Base-by-base conservation (phyloP, 371 early-diverging fungal species). In the Mucor ambiguus region DNA sequence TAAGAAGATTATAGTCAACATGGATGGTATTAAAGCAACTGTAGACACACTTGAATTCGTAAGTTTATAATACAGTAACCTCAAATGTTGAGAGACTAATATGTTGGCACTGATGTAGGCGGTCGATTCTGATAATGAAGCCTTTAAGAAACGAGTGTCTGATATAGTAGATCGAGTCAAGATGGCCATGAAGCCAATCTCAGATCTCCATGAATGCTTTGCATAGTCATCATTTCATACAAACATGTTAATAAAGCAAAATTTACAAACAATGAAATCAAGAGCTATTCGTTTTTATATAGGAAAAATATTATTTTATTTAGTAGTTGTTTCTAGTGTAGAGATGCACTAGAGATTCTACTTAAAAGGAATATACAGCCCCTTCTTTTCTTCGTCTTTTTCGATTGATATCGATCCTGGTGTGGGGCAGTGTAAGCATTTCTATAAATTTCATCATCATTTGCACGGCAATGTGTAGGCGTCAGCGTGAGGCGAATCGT, bases 11-110 rank as follows among this genome's bases (percentile, higher is more conserved):
- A 68, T 66, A 18, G 69, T 87, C 9, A 68, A 68, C 3, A 65
- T 85, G 66, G 87, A 87, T 59, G 85, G 82, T 0, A 64, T 69
- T 26, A 61, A 48, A 22, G 87, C 85, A 3, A 71, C 62, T 14
- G 76, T 87, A 10, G 81, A 85, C 58, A 79, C 82, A 60, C 41
- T 70, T 12, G 70, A 78, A 61, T 84, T 80, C 59, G 82, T 81
- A 73, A 79, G 82, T 69, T 2, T 8, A 10, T 46, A 18, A 9
- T 58, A 7, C 12, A 66, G n/a, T 24, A 18, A 52, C 2, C 1
- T 33, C 5, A 7, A 11, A 29, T 33, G 43, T 9, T n/a, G 14
- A 6, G 18, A 8, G 1, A 56, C 18, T 30, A 56, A 16, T 56
- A 7, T 20, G 10, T 49, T 2, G 20, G 44, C 33, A 11, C 3